Percentiles rank a stretch among this genome's conserved stretches.
Evolutionary conservation across 2,329 filamentous ascomycete genomes (phyloP).

Genomic region (Blastomyces parvus): DNA sequence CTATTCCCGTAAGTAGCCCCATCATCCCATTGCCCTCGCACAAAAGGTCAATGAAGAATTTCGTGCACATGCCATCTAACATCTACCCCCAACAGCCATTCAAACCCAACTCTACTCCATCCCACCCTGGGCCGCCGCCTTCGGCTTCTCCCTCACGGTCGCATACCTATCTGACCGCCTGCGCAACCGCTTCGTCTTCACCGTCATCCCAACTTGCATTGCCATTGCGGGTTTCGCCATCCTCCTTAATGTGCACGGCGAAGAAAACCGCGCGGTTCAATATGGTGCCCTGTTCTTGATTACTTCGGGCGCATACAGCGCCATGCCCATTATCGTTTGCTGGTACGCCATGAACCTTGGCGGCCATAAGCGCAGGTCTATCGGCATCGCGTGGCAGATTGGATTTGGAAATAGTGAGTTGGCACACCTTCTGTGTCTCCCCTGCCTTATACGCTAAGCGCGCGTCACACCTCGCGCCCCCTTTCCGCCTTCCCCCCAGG

Average conservation of each 20-base stretch:
- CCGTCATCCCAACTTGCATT: slow-evolving; percentile 57
- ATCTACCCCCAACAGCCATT: slow-evolving; percentile 30
- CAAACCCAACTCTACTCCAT: slow-evolving; percentile 44
- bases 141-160: slow-evolving; percentile 66
- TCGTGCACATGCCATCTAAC: not conserved
- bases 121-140: slow-evolving; percentile 60
- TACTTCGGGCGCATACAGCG: slow-evolving; percentile 67
- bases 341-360: slow-evolving; percentile 76
- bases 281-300: slow-evolving; percentile 78
- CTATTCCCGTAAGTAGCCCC: slow-evolving; percentile 40
- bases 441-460: not conserved
- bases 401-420: slow-evolving; percentile 57
- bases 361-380: slow-evolving; percentile 59
- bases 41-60: not conserved
- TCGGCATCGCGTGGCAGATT: slow-evolving; percentile 67
- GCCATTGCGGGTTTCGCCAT: slow-evolving; percentile 67
- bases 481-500: too few relatives aligned
- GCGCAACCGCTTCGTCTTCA: slow-evolving; percentile 65
- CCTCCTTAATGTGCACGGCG: slow-evolving; percentile 59
- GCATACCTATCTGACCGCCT: slow-evolving; percentile 63
- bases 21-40: not conserved
- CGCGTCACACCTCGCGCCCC: too few relatives aligned
- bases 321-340: slow-evolving; percentile 81
- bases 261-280: slow-evolving; percentile 49
- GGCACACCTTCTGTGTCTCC: not conserved